Conservation (phyloP, 148 eudicot species). For the Vaccinium vitisidaea region DNA sequence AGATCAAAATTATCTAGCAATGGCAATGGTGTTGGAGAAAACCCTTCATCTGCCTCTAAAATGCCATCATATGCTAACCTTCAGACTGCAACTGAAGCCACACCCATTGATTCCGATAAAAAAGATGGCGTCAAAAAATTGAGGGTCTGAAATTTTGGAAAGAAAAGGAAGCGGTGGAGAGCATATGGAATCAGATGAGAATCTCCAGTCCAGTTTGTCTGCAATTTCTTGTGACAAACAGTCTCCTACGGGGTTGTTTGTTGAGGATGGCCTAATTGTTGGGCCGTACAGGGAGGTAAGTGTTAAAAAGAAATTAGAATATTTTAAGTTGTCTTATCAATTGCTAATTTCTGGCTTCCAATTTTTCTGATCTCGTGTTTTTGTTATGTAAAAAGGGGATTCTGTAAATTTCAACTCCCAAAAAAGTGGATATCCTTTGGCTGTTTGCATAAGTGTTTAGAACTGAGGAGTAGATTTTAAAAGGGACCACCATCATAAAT, state of each 20-base stretch:
- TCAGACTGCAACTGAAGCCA: no score
- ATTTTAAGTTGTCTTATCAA: conserved; percentile 26
- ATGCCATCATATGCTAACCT: no score
- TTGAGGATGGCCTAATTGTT: conserved; percentile 39
- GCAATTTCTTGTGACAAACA: conserved; percentile 27
- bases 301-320: conserved; percentile 12
- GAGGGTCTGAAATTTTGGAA: no score
- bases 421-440: background rate
- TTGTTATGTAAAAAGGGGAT: conserved; percentile 33
- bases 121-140: no score
- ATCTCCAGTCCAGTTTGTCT: conserved; percentile 29
- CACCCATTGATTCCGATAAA: no score
- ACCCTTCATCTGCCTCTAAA: no score
- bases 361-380: conserved; percentile 19
- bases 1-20: no score
- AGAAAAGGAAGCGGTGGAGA: no score
- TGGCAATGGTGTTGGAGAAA: no score
- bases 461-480: no score
- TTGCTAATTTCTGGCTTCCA: conserved; percentile 26
- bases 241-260: conserved; percentile 24
- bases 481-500: no score
- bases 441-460: no score
- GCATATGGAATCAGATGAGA: conserved; percentile 32
- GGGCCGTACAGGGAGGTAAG: conserved; percentile 59
- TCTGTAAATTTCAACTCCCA: conserved; percentile 15